phyloP scores from a whole-genome alignment of 129 eudicot species.

The Glebionis coronaria region DNA sequence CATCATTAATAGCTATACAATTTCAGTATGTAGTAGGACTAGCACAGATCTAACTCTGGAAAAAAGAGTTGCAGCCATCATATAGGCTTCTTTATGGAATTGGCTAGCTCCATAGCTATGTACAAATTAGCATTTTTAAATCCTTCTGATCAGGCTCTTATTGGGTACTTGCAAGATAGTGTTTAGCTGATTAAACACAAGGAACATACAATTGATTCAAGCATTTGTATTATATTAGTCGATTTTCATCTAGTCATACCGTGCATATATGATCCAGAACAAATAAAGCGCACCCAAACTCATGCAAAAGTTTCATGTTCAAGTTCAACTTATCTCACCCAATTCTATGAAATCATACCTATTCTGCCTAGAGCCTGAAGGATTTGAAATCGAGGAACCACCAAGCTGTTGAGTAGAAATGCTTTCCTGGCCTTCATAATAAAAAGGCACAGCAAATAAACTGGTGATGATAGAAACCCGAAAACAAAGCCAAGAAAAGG shows the following conservation, averaged over 20 bases:
- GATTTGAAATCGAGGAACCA: constrained; percentile 32
- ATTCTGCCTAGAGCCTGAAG: constrained; percentile 41
- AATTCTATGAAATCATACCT: constrained; percentile 23
- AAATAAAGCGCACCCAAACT: background rate
- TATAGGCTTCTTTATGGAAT: too few species aligned
- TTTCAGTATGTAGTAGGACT: too few species aligned
- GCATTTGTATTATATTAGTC: background rate
- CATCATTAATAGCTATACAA: too few species aligned
- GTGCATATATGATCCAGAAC: too few species aligned
- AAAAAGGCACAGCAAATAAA: background rate
- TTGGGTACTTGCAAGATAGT: too few species aligned
- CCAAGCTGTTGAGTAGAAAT: constrained; percentile 27
- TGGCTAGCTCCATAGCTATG: too few species aligned
- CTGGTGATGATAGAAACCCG: background rate
- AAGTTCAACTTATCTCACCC: background rate
- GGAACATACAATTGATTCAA: background rate
- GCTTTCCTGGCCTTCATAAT: constrained; percentile 43
- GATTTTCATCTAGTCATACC: too few species aligned
- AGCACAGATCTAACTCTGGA: too few species aligned
- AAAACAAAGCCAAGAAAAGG: background rate
- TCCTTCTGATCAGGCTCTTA: too few species aligned
- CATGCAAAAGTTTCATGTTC: background rate
- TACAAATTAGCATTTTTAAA: too few species aligned
- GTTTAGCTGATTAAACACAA: background rate
- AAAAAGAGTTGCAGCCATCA: too few species aligned